A percentile compares a stretch with the other conserved stretches of the same genome.
phyloP scores from a whole-genome alignment of 805 yeast species.

The Wickerhamiella australiensis region DNA sequence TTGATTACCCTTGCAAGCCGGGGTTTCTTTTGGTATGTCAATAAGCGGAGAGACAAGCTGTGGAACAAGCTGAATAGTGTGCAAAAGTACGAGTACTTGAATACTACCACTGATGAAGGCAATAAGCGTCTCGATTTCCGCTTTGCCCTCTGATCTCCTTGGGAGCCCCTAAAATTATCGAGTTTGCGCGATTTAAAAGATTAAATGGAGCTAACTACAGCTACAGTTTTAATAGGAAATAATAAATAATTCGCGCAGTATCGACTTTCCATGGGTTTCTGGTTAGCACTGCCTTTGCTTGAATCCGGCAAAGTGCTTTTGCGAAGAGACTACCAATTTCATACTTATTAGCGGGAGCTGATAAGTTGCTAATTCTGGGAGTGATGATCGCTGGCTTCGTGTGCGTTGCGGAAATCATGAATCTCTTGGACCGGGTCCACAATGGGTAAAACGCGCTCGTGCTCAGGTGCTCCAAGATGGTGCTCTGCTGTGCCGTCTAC shows the following conservation, averaged over 20 bases:
- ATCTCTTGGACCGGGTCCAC: neutral
- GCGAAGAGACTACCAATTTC: too few relatives aligned
- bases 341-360: too few relatives aligned
- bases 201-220: too few relatives aligned
- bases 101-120: constrained; percentile 40
- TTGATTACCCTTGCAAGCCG: constrained; percentile 21
- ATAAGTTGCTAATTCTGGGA: too few relatives aligned
- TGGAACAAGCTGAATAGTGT: constrained; percentile 44
- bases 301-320: too few relatives aligned
- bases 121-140: constrained; percentile 46
- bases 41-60: constrained; percentile 28
- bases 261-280: too few relatives aligned
- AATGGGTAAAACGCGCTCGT: neutral
- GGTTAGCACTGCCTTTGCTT: too few relatives aligned
- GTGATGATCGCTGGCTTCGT: neutral
- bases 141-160: constrained; percentile 24
- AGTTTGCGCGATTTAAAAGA: too few relatives aligned
- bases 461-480: neutral
- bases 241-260: too few relatives aligned
- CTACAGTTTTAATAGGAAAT: too few relatives aligned
- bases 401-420: neutral
- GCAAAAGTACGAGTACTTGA: constrained; percentile 39
- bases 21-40: constrained; percentile 28
- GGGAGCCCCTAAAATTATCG: too few relatives aligned
- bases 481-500: neutral